Base-by-base conservation (phyloP, 2,329 filamentous ascomycete species). In the Emergomyces africanus region DNA sequence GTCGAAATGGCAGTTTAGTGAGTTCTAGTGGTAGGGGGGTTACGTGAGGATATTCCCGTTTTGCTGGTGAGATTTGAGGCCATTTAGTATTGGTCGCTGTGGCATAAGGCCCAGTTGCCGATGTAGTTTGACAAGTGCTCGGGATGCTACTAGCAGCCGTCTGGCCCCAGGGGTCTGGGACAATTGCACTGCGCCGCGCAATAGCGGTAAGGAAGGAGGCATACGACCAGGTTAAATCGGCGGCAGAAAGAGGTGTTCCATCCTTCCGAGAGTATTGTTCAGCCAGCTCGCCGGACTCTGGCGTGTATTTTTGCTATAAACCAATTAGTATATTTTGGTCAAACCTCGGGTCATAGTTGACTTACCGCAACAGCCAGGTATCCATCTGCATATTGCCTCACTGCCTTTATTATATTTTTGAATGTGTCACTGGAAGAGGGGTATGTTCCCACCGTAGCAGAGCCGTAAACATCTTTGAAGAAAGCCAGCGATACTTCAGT, bases 401-500 rank as follows among this genome's bases (percentile, higher is more conserved):
- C 80, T 3, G 86, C 76, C 46, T 76, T 72, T 63, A 83, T 71
- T 60, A 90, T 78, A 18, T 63, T 63, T 1, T 61, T 60, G 57
- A 71, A 69, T 6, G 62, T 64, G 5, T 75, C 67, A 3, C 75
- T 77, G 9, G 81, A 80, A 23, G 84, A 83, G 14, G 74, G 66
- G 70, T 88, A 90, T 0, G 82, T 88, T 51, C 87, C 87, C 1
- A 77, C 69, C 3, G 79, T 71, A 10, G 83, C 78, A 1, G 77
- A 77, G 3, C 83, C 77, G 57, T 81, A 79, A 12, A 89, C 75
- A 64, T 85, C 84, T 61, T 77, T 72, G 80, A 90, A 92, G 75
- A 94, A 92, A 1, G 81, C 70, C 4, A 90, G 77, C 0, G 87
- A 90, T 3, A 78, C 79, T 0, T 78, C 74, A 3, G 84, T 86